Evolutionary conservation across 1,139 yeast genomes (phyloP).

Genomic region (Pichia kudriavzevii): DNA sequence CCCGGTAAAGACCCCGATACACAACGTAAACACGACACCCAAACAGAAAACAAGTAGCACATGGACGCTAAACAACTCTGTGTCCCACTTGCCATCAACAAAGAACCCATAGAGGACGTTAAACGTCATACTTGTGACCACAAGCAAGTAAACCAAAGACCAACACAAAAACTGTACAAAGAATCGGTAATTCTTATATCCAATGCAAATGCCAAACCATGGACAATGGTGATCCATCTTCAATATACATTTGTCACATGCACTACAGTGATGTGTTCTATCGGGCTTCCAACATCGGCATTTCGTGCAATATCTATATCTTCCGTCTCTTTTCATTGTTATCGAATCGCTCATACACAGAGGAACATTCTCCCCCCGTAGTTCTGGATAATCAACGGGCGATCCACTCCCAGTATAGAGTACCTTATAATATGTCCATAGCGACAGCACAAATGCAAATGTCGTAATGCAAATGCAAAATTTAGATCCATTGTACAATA

Average conservation of each 20-base stretch:
- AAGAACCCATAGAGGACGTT: constrained; percentile 46
- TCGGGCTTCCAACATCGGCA: constrained; percentile 92
- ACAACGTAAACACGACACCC: constrained; percentile 54
- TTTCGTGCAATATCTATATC: constrained; percentile 56
- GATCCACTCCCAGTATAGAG: constrained; percentile 52
- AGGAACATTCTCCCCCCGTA: constrained; percentile 22
- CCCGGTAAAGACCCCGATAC: constrained; percentile 50
- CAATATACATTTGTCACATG: constrained; percentile 62
- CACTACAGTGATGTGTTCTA: constrained; percentile 82
- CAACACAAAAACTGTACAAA: constrained; percentile 70
- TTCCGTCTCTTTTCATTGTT: constrained; percentile 37
- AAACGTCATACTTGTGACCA: constrained; percentile 35
- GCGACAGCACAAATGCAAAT: not conserved
- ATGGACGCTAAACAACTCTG: constrained; percentile 47
- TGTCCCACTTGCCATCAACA: constrained; percentile 14
- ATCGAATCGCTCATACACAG: constrained; percentile 31
- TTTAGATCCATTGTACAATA: constrained; percentile 1
- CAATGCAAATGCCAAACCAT: constrained; percentile 90
- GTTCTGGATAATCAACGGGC: constrained; percentile 44
- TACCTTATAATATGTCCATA: constrained; percentile 27
- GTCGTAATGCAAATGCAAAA: not conserved
- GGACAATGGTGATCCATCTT: constrained; percentile 94
- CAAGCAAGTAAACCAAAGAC: constrained; percentile 41
- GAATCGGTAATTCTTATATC: constrained; percentile 69
- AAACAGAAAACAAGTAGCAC: constrained; percentile 54